Conservation (phyloP, 208 protist species). For the Endotrypanum monterogeii region DNA sequence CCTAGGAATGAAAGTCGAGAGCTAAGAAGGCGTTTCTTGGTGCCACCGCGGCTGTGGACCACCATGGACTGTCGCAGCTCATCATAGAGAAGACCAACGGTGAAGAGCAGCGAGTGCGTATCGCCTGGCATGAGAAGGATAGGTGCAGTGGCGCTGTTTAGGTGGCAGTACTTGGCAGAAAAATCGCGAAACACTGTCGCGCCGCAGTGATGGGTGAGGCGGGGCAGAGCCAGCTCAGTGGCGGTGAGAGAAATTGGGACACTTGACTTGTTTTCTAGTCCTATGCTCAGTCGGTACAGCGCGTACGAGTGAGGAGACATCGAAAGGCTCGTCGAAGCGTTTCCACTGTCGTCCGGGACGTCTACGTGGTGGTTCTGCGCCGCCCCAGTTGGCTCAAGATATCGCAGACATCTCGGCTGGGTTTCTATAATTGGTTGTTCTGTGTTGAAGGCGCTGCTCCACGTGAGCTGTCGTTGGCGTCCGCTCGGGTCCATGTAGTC, state of each 20-base stretch:
- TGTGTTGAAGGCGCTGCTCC: conserved; percentile 49
- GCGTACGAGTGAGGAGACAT: conserved; percentile 16
- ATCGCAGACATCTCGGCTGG: conserved; percentile 29
- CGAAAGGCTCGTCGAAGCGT: neutral
- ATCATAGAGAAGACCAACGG: conserved; percentile 33
- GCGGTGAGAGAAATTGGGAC: conserved; percentile 30
- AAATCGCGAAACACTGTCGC: conserved; percentile 13
- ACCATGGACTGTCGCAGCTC: conserved; percentile 36
- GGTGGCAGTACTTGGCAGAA: neutral
- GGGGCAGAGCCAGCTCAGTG: conserved; percentile 13
- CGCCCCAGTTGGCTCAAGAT: conserved; percentile 9
- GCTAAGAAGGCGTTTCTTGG: conserved; percentile 14
- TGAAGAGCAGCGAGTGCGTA: conserved; percentile 36
- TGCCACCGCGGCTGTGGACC: conserved; percentile 22
- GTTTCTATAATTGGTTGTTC: conserved; percentile 54
- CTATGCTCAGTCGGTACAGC: conserved; percentile 41
- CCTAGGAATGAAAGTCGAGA: conserved; percentile 43
- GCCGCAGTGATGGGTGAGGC: conserved; percentile 17
- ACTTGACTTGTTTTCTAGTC: conserved; percentile 50
- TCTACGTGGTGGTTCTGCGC: neutral
- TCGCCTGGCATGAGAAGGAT: conserved; percentile 40
- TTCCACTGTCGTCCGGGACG: neutral
- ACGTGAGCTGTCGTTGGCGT: conserved; percentile 46
- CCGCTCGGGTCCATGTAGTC: conserved; percentile 54
- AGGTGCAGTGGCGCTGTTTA: neutral